Conservation (phyloP, 768 basidiomycete species). For the Podaxis carcinomalis region DNA sequence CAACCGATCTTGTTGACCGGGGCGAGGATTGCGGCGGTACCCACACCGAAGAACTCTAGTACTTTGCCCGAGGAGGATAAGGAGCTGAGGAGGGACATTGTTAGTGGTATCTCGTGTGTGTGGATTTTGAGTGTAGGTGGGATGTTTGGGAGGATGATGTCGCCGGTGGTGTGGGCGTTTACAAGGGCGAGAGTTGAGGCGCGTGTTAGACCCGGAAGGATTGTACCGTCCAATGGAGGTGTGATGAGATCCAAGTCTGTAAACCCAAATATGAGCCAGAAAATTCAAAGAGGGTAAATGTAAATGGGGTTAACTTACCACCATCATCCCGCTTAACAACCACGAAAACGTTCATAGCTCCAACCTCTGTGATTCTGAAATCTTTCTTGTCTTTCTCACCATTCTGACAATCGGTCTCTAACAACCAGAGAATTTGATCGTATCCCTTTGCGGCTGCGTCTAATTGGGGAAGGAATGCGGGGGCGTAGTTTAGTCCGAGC, state of each 20-base stretch:
- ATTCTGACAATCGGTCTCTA: slow-evolving; percentile 40
- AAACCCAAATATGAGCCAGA: neutral
- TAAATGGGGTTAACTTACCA: slow-evolving; percentile 30
- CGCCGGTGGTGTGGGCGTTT: slow-evolving; percentile 50
- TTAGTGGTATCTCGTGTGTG: slow-evolving; percentile 56
- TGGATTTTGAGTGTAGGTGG: slow-evolving; percentile 29
- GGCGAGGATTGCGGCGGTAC: slow-evolving; percentile 71
- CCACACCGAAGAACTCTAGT: slow-evolving; percentile 73
- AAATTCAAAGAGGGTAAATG: neutral
- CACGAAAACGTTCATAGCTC: slow-evolving; percentile 81
- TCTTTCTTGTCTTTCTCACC: slow-evolving; percentile 5
- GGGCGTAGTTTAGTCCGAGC: slow-evolving; percentile 63
- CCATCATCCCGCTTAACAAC: slow-evolving; percentile 59
- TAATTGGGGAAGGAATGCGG: slow-evolving; percentile 60
- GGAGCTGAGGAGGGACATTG: slow-evolving; percentile 49
- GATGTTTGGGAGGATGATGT: slow-evolving; percentile 38
- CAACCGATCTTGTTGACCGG: slow-evolving; percentile 59
- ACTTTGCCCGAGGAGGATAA: slow-evolving; percentile 50
- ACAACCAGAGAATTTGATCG: slow-evolving; percentile 67
- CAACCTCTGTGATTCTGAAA: slow-evolving; percentile 49
- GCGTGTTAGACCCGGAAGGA: slow-evolving; percentile 90
- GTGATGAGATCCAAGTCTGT: slow-evolving; percentile 74
- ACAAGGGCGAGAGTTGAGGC: slow-evolving; percentile 67
- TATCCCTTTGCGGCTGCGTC: slow-evolving; percentile 65
- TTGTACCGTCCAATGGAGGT: slow-evolving; percentile 80